Percentiles rank a stretch among this genome's conserved stretches.
These are phyloP conservation scores for Colletotrichum tofieldiae DNA, from an alignment of 2,329 filamentous ascomycete genomes.

Conservation along the genomic window DNA sequence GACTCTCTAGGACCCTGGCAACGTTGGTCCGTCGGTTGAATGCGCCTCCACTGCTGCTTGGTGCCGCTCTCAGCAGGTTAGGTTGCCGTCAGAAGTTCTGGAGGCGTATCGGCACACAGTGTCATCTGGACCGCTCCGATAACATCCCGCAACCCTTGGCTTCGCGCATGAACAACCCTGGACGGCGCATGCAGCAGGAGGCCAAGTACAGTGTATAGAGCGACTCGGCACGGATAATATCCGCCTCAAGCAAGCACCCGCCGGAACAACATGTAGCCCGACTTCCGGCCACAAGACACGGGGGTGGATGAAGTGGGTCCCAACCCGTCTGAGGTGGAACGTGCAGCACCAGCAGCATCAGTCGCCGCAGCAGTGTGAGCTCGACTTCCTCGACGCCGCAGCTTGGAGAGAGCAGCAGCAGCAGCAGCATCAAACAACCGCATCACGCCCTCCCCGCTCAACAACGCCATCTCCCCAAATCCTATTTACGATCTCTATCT, in stretches of 20 bases:
- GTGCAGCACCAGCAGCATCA: constrained; percentile 5
- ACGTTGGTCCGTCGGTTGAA: background rate
- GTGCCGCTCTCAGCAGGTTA: constrained; percentile 5
- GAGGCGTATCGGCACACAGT: constrained; percentile 32
- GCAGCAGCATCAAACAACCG: constrained; percentile 21
- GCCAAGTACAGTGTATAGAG: background rate
- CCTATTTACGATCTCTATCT: constrained; percentile 14
- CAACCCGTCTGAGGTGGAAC: background rate
- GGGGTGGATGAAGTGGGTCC: background rate
- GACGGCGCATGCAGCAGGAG: background rate
- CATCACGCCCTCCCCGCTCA: constrained; percentile 33
- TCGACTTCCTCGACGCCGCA: constrained; percentile 34
- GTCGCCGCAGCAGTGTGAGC: constrained; percentile 6
- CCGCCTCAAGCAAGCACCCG: background rate
- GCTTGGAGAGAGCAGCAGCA: constrained; percentile 38
- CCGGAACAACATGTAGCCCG: background rate
- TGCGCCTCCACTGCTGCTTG: constrained; percentile 13
- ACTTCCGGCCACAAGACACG: background rate
- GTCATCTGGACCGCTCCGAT: constrained; percentile 4
- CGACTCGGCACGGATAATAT: background rate
- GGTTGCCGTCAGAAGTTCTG: constrained; percentile 14
- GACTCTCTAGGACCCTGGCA: background rate
- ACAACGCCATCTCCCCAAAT: constrained; percentile 18
- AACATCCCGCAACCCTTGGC: background rate
- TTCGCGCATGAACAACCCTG: background rate